phyloP scores from a whole-genome alignment of 2,329 filamentous ascomycete genomes.

The Sporothrix inflata region DNA sequence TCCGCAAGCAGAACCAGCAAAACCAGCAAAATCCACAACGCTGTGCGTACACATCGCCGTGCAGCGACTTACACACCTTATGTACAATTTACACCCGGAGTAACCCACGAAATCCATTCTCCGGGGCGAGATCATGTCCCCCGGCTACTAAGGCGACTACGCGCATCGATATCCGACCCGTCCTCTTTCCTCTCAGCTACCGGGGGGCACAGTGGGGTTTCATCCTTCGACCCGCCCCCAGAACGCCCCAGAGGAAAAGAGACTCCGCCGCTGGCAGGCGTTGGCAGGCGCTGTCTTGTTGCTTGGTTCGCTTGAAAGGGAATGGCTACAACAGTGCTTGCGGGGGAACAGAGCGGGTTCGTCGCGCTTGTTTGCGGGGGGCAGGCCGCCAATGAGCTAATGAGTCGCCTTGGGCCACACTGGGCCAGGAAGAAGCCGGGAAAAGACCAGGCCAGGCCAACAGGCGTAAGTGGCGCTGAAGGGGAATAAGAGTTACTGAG shows the following conservation, averaged over 20 bases:
- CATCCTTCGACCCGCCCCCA: background rate
- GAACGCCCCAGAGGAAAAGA: slow-evolving; percentile 14
- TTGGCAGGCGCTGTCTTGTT: too few relatives aligned
- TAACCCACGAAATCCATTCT: background rate
- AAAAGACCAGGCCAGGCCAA: background rate
- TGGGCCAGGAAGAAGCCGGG: background rate
- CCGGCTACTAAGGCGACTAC: background rate
- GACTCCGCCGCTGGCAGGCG: slow-evolving; percentile 13
- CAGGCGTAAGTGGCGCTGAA: background rate
- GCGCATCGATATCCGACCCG: slow-evolving; percentile 19
- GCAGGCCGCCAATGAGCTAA: background rate
- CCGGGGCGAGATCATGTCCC: background rate
- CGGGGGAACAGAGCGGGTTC: background rate
- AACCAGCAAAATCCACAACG: background rate
- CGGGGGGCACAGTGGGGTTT: background rate
- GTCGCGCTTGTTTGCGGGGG: background rate
- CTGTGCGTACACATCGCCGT: background rate
- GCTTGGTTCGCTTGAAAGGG: background rate
- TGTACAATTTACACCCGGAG: background rate
- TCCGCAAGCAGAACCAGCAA: background rate
- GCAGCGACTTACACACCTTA: background rate
- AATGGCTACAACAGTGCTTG: background rate
- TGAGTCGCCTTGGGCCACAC: background rate
- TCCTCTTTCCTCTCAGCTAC: background rate
- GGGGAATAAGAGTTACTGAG: too few relatives aligned